phyloP scores from a whole-genome alignment of 768 basidiomycete genomes.

The Naganishia randhawae region DNA sequence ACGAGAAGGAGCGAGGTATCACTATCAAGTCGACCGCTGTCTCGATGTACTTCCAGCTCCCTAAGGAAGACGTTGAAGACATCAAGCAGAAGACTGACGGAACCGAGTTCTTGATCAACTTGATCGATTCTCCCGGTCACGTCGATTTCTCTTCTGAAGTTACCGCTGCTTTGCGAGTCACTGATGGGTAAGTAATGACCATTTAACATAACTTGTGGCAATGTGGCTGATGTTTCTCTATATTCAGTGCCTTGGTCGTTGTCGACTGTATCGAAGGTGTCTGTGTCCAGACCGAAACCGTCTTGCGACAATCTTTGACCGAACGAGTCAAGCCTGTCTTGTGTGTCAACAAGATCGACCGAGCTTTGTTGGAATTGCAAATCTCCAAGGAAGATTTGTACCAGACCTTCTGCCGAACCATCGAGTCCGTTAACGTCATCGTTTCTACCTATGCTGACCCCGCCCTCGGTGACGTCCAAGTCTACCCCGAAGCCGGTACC shows the following conservation, averaged over 20 bases:
- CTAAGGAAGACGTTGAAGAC: slow-evolving; percentile 75
- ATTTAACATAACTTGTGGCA: not conserved
- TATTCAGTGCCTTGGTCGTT: slow-evolving; percentile 84
- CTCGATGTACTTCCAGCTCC: slow-evolving; percentile 97
- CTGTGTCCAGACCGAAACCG: slow-evolving; percentile 99
- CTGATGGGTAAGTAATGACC: slow-evolving; percentile 60
- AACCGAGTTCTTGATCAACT: slow-evolving; percentile 96
- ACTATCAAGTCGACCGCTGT: slow-evolving; percentile 99
- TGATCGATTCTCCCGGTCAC: slow-evolving; percentile 99
- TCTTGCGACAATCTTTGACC: slow-evolving; percentile 89
- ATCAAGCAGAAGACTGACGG: slow-evolving; percentile 95
- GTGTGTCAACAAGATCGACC: slow-evolving; percentile 99
- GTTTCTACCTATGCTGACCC: slow-evolving; percentile 93
- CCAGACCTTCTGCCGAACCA: slow-evolving; percentile 95
- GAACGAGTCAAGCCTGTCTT: slow-evolving; percentile 99
- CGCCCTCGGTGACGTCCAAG: slow-evolving; percentile 95
- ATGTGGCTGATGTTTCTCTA: not conserved
- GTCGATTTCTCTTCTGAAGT: slow-evolving; percentile 99
- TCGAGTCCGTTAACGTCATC: slow-evolving; percentile 97
- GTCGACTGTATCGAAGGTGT: slow-evolving; percentile 99
- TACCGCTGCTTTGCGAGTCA: slow-evolving; percentile 98
- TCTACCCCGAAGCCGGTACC: slow-evolving; percentile 96
- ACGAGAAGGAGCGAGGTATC: slow-evolving; percentile 99
- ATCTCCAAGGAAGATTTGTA: slow-evolving; percentile 93
- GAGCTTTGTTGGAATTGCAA: slow-evolving; percentile 96